Conservation (phyloP, 1,284 basidiomycete species). For the Pulveroboletus sp. region DNA sequence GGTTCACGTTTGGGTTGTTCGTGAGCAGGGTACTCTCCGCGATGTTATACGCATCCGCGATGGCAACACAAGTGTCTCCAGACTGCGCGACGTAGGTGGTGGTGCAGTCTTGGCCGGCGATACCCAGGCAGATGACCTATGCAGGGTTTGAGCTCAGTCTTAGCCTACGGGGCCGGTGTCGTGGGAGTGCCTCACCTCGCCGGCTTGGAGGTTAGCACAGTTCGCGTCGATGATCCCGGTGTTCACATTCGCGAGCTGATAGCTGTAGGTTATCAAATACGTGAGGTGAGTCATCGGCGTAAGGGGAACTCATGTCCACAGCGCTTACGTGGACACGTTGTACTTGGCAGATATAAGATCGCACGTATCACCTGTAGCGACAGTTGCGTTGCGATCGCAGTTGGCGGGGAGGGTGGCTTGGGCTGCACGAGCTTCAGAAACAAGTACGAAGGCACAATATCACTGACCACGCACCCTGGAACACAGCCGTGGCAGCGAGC, state of each 20-base stretch:
- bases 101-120: constrained; percentile 46
- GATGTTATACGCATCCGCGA: constrained; percentile 41
- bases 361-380: constrained; percentile 32
- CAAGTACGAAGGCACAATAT: background rate
- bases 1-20: constrained; percentile 59
- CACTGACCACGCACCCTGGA: constrained; percentile 23
- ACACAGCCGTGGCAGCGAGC: constrained; percentile 12
- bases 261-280: constrained; percentile 27
- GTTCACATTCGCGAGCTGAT: constrained; percentile 46
- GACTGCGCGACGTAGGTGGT: constrained; percentile 39
- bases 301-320: too few species aligned
- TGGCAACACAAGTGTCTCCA: constrained; percentile 45
- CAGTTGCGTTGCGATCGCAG: constrained; percentile 45
- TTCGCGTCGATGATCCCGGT: constrained; percentile 34
- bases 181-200: constrained; percentile 24
- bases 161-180: too few species aligned
- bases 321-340: constrained; percentile 46
- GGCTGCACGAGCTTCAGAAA: constrained; percentile 12
- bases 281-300: background rate
- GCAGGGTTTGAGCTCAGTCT: background rate
- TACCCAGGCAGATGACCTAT: constrained; percentile 46
- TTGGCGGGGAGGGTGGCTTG: constrained; percentile 21
- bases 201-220: constrained; percentile 41
- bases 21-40: constrained; percentile 42
- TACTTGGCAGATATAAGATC: constrained; percentile 46